Conservation (phyloP, 2,329 filamentous ascomycete species). For the Thyridium curvatum region DNA sequence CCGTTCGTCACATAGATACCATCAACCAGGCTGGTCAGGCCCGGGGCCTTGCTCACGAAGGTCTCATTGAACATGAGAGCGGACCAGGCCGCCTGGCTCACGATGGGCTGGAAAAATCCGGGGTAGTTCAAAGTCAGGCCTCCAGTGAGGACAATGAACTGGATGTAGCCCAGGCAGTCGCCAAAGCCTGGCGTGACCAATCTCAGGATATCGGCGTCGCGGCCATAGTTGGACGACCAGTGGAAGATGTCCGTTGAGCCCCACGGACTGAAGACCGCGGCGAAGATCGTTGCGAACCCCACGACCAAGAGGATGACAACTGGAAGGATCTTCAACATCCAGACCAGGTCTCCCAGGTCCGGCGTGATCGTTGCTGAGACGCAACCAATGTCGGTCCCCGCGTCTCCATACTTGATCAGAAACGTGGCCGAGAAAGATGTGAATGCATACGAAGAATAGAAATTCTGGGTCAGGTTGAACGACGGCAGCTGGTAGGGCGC, state of each 20-base stretch:
- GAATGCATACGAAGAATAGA: slow-evolving; percentile 81
- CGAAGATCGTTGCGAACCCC: slow-evolving; percentile 74
- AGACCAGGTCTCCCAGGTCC: slow-evolving; percentile 65
- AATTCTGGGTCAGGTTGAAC: slow-evolving; percentile 66
- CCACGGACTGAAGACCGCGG: slow-evolving; percentile 89
- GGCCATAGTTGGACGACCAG: slow-evolving; percentile 97
- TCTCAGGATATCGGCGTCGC: slow-evolving; percentile 84
- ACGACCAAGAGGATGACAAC: slow-evolving; percentile 73
- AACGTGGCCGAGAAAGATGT: slow-evolving; percentile 72
- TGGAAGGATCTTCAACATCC: slow-evolving; percentile 69
- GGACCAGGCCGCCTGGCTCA: slow-evolving; percentile 86
- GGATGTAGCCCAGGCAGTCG: slow-evolving; percentile 94
- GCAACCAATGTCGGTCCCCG: slow-evolving; percentile 63
- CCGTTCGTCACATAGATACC: slow-evolving; percentile 81
- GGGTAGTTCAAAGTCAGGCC: slow-evolving; percentile 82
- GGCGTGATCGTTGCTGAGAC: slow-evolving; percentile 80
- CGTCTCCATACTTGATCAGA: slow-evolving; percentile 69
- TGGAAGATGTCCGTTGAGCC: slow-evolving; percentile 84
- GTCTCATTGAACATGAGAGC: slow-evolving; percentile 88
- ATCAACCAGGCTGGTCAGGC: slow-evolving; percentile 65
- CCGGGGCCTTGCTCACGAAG: slow-evolving; percentile 64
- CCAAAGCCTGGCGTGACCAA: slow-evolving; percentile 94
- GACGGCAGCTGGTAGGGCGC: slow-evolving; percentile 53
- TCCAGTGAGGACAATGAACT: slow-evolving; percentile 86
- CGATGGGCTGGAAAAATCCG: slow-evolving; percentile 86